These are phyloP conservation scores for Cladophialophora yegresii DNA, from an alignment of 2,329 filamentous ascomycete species.

Conservation along the genomic window DNA sequence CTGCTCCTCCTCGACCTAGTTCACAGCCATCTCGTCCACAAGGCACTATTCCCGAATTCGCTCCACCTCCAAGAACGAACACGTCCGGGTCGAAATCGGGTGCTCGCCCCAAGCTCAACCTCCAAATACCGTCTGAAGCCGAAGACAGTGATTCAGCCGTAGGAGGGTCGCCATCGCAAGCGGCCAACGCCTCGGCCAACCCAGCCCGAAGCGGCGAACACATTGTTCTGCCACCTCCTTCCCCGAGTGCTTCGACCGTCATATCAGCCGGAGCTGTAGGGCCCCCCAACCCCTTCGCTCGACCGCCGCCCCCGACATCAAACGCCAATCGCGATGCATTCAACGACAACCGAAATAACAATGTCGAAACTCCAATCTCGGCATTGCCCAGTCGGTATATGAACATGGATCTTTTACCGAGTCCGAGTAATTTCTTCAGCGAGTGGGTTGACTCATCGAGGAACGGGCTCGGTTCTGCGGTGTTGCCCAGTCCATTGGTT, in stretches of 20 bases:
- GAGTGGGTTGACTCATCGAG: slow-evolving; percentile 66
- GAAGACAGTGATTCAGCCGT: slow-evolving; percentile 75
- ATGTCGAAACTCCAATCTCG: slow-evolving; percentile 79
- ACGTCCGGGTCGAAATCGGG: slow-evolving; percentile 62
- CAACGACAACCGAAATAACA: slow-evolving; percentile 40
- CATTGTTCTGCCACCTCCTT: slow-evolving; percentile 87
- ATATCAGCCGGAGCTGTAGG: slow-evolving; percentile 89
- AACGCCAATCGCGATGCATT: slow-evolving; percentile 49
- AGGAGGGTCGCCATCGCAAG: slow-evolving; percentile 66
- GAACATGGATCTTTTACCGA: slow-evolving; percentile 81
- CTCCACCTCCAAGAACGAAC: slow-evolving; percentile 75
- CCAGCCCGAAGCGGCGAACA: slow-evolving; percentile 46
- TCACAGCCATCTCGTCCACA: slow-evolving; percentile 53
- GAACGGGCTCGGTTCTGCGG: slow-evolving; percentile 69
- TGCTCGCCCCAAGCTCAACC: slow-evolving; percentile 78
- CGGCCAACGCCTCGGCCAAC: slow-evolving; percentile 43
- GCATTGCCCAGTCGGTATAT: slow-evolving; percentile 90
- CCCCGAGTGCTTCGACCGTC: slow-evolving; percentile 80
- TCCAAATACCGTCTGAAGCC: slow-evolving; percentile 90
- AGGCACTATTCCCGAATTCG: slow-evolving; percentile 65
- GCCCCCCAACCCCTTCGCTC: slow-evolving; percentile 91
- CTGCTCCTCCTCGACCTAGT: slow-evolving; percentile 44
- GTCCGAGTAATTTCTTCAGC: slow-evolving; percentile 87
- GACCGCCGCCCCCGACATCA: slow-evolving; percentile 70
- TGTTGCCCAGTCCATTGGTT: slow-evolving; percentile 80